phyloP scores from a whole-genome alignment of 2,329 filamentous ascomycete species.

The Fusarium subglutinans region DNA sequence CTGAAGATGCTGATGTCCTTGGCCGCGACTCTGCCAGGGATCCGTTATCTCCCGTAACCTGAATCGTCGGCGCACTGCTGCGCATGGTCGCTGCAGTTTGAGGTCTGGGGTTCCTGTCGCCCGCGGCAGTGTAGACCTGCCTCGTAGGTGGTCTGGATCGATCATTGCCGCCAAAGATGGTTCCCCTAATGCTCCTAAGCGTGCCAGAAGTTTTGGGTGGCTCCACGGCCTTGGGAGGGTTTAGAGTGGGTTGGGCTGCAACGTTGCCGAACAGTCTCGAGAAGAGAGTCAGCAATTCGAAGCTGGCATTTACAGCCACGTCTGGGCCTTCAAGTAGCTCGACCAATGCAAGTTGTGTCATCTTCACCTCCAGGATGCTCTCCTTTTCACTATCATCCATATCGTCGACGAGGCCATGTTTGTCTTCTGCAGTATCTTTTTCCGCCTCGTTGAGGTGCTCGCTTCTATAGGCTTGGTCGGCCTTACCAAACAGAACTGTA shows the following conservation, averaged over 20 bases:
- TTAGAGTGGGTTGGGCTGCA: constrained; percentile 57
- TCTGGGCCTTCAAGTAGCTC: constrained; percentile 86
- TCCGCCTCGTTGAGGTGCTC: constrained; percentile 72
- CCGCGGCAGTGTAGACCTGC: constrained; percentile 48
- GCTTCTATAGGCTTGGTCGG: constrained; percentile 66
- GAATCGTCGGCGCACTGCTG: constrained; percentile 72
- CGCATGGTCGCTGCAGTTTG: constrained; percentile 55
- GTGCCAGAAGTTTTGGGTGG: constrained; percentile 78
- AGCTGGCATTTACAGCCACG: constrained; percentile 86
- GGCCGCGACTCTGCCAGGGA: constrained; percentile 48
- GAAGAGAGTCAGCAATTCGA: constrained; percentile 85
- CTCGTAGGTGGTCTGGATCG: constrained; percentile 56
- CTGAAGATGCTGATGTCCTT: constrained; percentile 46
- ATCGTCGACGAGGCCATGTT: constrained; percentile 72
- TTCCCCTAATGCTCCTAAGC: constrained; percentile 74
- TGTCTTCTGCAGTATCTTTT: constrained; percentile 37
- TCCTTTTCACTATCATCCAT: constrained; percentile 89
- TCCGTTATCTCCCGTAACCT: constrained; percentile 75
- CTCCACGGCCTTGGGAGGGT: constrained; percentile 54
- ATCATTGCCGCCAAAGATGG: constrained; percentile 76
- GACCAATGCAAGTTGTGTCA: constrained; percentile 87
- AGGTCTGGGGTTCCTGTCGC: constrained; percentile 50
- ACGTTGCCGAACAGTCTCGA: constrained; percentile 76
- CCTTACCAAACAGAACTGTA: constrained; percentile 72
- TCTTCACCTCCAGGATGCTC: constrained; percentile 90